A percentile compares a stretch with the other conserved stretches of the same genome.
Conservation (phyloP, 805 yeast species). For the Myxozyma kluyveri region DNA sequence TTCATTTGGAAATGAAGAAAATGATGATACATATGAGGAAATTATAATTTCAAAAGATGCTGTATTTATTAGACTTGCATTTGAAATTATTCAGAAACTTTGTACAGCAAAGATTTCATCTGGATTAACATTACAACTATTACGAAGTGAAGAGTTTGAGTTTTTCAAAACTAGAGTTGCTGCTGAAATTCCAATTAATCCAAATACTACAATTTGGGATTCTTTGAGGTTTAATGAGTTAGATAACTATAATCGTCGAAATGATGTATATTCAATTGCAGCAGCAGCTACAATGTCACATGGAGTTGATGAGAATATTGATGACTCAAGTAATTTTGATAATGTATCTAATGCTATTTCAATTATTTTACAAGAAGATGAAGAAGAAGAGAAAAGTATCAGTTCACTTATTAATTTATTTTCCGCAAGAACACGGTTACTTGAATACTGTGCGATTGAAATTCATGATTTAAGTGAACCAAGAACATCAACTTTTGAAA, state of each 20-base stretch:
- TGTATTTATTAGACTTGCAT: slow-evolving; percentile 51
- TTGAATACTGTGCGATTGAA: slow-evolving; percentile 46
- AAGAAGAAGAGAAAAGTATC: slow-evolving; percentile 8
- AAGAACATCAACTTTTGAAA: slow-evolving; percentile 17
- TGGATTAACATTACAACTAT: slow-evolving; percentile 47
- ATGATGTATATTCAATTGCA: too few species aligned
- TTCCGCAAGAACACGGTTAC: slow-evolving; percentile 16
- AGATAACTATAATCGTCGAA: neutral
- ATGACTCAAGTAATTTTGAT: slow-evolving; percentile 1
- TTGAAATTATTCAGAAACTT: slow-evolving; percentile 63
- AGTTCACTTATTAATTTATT: slow-evolving; percentile 21
- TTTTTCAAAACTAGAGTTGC: slow-evolving; percentile 16
- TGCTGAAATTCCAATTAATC: slow-evolving; percentile 10
- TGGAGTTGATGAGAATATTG: neutral
- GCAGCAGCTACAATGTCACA: neutral
- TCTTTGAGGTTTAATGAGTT: slow-evolving; percentile 4
- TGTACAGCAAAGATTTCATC: slow-evolving; percentile 59
- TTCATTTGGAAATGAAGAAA: slow-evolving; percentile 3
- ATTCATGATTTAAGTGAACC: slow-evolving; percentile 52
- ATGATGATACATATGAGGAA: neutral
- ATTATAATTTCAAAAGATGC: slow-evolving; percentile 7
- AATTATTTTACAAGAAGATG: slow-evolving; percentile 9
- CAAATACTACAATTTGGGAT: slow-evolving; percentile 13
- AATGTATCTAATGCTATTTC: too few species aligned
- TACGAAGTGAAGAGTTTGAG: slow-evolving; percentile 41